Evolutionary conservation across 2,329 filamentous ascomycete genomes (phyloP), one percentile per base, ranked within the genome.

Genomic region (Huntiella bhutanensis): DNA sequence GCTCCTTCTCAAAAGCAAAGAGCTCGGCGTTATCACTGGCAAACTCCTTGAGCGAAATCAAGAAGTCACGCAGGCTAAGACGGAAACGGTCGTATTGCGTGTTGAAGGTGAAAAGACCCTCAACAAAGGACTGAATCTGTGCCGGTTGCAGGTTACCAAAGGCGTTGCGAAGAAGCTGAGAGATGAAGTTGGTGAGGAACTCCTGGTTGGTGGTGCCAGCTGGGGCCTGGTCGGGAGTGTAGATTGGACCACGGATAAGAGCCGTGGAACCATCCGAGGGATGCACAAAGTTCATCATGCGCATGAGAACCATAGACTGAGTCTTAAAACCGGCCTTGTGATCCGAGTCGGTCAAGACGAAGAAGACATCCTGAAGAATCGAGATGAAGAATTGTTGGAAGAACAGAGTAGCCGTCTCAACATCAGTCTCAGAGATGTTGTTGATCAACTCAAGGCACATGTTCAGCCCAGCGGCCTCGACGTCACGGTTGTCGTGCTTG

Each of bases 291-390:
- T 87, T 92, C 66, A 98, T 94, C 73, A 98, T 87, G 57, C 87
- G 82, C 56, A 91, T 86, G 51, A 98, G 67, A 42, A 98, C 69
- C 74, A 91, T 81, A 3, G 87, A 87, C 65, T 98, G 91, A 6
- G 87, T 91, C 70, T 98, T 98, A 70, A 98, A 98, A 1, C 91
- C 91, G 51, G 91, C 91, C 69, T 98, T 98, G 71, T 98, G 91
- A 56, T 98, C 91, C 51, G 82, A 88, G 58, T 98, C 91, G 0
- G 91, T 96, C 44, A 98, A 73, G 37, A 98, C 91, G 57, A 95
- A 98, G 71, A 98, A 93, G 11, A 98, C 86, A 56, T 98, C 91
- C 63, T 98, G 91, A 43, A 98, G 69, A 53, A 98, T 96, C 1
- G 83, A 78, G 46, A 93, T 79, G 63, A 91, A 98, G 67, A 96